A percentile compares a stretch with the other conserved stretches of the same genome.
phyloP scores from a whole-genome alignment of 1,284 basidiomycete genomes.

The Trichosporon faecale region DNA sequence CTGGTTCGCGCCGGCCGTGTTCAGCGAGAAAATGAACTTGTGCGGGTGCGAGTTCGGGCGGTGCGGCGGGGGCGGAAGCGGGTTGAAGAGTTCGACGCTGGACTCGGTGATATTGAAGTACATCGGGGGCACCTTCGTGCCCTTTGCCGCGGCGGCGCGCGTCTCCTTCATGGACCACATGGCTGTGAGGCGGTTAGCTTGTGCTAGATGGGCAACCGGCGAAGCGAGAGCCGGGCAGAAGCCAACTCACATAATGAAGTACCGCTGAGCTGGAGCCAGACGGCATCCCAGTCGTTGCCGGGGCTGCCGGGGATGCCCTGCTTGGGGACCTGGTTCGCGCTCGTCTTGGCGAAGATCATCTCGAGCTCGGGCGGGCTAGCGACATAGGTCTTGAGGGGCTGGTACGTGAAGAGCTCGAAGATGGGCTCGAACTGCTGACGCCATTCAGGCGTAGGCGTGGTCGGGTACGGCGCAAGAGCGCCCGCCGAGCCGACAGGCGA shows the following conservation, averaged over 20 bases:
- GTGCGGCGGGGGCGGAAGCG: slow-evolving; percentile 55
- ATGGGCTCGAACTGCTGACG: slow-evolving; percentile 40
- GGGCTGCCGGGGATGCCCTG: slow-evolving; percentile 70
- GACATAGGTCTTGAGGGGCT: slow-evolving; percentile 53
- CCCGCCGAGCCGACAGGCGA: slow-evolving; percentile 8
- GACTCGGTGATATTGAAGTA: slow-evolving; percentile 51
- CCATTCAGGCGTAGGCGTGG: slow-evolving; percentile 21
- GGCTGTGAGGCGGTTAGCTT: slow-evolving; percentile 24
- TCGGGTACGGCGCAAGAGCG: neutral
- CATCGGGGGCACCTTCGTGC: slow-evolving; percentile 49
- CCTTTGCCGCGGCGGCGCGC: slow-evolving; percentile 47
- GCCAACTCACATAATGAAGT: slow-evolving; percentile 69
- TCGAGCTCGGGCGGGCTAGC: slow-evolving; percentile 52
- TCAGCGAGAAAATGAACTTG: slow-evolving; percentile 81
- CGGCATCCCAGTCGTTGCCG: slow-evolving; percentile 85
- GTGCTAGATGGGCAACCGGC: neutral
- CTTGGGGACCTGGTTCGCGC: slow-evolving; percentile 51
- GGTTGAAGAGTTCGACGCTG: slow-evolving; percentile 57
- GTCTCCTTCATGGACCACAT: slow-evolving; percentile 55
- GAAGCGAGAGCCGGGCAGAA: neutral
- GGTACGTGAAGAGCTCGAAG: slow-evolving; percentile 48
- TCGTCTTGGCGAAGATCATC: slow-evolving; percentile 52
- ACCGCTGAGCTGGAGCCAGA: slow-evolving; percentile 90
- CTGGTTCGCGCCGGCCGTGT: slow-evolving; percentile 89
- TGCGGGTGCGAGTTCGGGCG: slow-evolving; percentile 54